Evolutionary conservation across 179 eudicot genomes (phyloP).

Genomic region (Dionaea muscipula): DNA sequence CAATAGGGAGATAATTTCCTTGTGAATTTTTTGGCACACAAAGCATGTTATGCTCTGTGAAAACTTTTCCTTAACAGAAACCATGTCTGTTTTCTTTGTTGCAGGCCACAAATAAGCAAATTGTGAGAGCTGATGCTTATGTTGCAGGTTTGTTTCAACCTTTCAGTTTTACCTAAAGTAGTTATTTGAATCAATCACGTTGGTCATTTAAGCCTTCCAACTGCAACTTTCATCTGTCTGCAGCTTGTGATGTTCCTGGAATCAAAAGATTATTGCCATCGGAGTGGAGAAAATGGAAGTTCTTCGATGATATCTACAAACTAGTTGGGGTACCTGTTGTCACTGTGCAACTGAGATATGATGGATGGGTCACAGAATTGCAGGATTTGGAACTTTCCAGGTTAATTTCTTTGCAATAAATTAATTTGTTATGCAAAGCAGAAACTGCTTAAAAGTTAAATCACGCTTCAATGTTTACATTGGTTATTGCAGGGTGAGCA

Average conservation of each 20-base stretch:
- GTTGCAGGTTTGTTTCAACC: slow-evolving; percentile 60
- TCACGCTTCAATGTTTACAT: too few relatives aligned
- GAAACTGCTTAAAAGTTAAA: too few relatives aligned
- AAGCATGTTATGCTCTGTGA: too few relatives aligned
- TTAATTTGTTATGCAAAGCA: neutral
- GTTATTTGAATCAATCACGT: neutral
- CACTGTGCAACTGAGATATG: slow-evolving; percentile 90
- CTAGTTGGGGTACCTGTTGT: slow-evolving; percentile 95
- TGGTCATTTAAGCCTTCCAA: neutral
- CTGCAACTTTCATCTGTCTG: slow-evolving; percentile 10
- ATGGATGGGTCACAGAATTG: slow-evolving; percentile 97
- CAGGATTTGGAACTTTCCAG: slow-evolving; percentile 69
- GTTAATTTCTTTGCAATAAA: slow-evolving; percentile 22
- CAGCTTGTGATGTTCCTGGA: slow-evolving; percentile 99
- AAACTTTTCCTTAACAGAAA: too few relatives aligned
- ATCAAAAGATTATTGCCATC: slow-evolving; percentile 80
- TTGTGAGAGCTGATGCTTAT: slow-evolving; percentile 87
- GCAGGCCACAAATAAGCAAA: slow-evolving; percentile 90
- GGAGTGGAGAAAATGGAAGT: slow-evolving; percentile 62
- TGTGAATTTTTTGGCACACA: too few relatives aligned
- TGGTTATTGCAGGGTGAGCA: neutral
- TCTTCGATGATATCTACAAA: slow-evolving; percentile 73
- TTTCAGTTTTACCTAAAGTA: slow-evolving; percentile 2
- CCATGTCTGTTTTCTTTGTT: slow-evolving; percentile 9
- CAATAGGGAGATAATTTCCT: too few relatives aligned